Base-by-base conservation (phyloP, 306 rosid species). In the Coriaria nepalensis region DNA sequence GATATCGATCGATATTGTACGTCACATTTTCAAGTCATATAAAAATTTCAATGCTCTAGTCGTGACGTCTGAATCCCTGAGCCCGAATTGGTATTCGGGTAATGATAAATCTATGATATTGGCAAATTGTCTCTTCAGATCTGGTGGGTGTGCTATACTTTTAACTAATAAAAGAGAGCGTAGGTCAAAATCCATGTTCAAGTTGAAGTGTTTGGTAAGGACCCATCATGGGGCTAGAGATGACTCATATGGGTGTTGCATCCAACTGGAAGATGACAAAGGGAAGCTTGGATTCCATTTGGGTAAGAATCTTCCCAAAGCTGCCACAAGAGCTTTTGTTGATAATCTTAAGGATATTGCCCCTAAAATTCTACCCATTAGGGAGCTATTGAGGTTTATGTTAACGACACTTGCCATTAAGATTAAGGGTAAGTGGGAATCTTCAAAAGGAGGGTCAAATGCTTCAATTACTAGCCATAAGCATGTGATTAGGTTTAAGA, bases 61-160 rank as follows among this genome's bases (percentile, higher is more conserved):
- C 34, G 70, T 90, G 10, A 85, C 95, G 0, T 85, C 95, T 0
- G 95, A 90, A 52, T 81, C 92, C 4, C 52, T 90, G 1, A 85
- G 94, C 33, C 86, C 95, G 0, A 77, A 90, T 43, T 90, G 98
- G 98, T 90, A 90, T 40, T 37, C 80, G 6, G 98, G 98, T 0
- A 85, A 43, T 45, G 50, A 50, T 14, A 50, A 37, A 43, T 61
- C 66, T 4, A 61, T 61, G 66, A 51, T 61, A 9, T 10, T 61
- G 5, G 34, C 59, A 0, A 61, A 61, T n/a, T 61, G 66, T 9
- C 9, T 61, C 33, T 51, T 61, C 46, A 57, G 59, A 44, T 61
- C 66, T 7, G 66, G 66, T 5, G 66, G 66, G 0, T 61, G 66
- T 10, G 59, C 46, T 5, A 52, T 61, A 6, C 57, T 61, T 1